A percentile compares a stretch with the other conserved stretches of the same genome.
These are phyloP conservation scores for Mallotus japonicus DNA, from an alignment of 441 rosid species.

Conservation along the genomic window DNA sequence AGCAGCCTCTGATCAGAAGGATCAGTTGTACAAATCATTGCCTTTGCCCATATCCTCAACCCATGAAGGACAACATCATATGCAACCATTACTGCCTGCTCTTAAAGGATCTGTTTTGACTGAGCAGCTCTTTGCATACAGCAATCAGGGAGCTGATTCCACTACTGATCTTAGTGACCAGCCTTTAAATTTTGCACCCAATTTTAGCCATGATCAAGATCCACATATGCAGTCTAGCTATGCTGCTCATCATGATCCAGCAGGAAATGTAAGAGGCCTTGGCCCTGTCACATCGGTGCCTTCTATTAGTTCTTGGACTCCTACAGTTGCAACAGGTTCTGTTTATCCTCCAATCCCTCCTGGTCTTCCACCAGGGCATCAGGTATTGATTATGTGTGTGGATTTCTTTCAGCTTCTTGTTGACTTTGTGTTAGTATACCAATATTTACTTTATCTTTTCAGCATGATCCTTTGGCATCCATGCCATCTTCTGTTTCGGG, in stretches of 20 bases:
- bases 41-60: constrained; percentile 42
- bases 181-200: constrained; percentile 67
- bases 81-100: constrained; percentile 45
- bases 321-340: constrained; percentile 47
- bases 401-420: constrained; percentile 11
- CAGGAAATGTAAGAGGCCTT: constrained; percentile 37
- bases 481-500: constrained; percentile 58
- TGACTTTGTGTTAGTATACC: constrained; percentile 15
- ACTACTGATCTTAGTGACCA: constrained; percentile 53
- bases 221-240: constrained; percentile 48
- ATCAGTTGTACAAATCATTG: constrained; percentile 32
- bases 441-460: constrained; percentile 31
- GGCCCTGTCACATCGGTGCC: constrained; percentile 38
- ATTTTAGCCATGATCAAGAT: constrained; percentile 52
- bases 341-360: constrained; percentile 64
- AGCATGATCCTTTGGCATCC: constrained; percentile 61
- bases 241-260: constrained; percentile 44
- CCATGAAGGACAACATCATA: constrained; percentile 45
- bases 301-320: constrained; percentile 58
- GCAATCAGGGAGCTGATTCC: constrained; percentile 56
- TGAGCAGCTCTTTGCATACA: constrained; percentile 54
- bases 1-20: constrained; percentile 36
- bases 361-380: constrained; percentile 49
- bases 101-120: constrained; percentile 38
- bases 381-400: constrained; percentile 42